These are phyloP conservation scores for Termitomyces heimii DNA, from an alignment of 768 basidiomycete genomes.

Conservation along the genomic window DNA sequence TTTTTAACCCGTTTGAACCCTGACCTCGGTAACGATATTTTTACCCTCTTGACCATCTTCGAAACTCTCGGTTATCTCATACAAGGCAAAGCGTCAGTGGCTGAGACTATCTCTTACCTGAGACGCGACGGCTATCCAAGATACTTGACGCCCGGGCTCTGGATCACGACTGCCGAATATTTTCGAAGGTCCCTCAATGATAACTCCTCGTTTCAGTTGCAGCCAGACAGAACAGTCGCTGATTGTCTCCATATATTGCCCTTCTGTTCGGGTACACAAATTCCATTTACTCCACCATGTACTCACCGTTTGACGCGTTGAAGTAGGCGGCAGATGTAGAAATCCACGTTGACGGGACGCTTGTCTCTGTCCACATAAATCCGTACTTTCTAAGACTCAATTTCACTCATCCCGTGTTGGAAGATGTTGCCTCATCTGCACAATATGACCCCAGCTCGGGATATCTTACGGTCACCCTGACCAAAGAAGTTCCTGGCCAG, in stretches of 20 bases:
- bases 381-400: conserved; percentile 82
- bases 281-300: conserved; percentile 6
- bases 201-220: conserved; percentile 73
- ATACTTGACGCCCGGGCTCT: neutral
- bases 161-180: neutral
- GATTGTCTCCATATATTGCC: conserved; percentile 59
- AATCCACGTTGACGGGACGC: conserved; percentile 64
- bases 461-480: conserved; percentile 67
- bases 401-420: conserved; percentile 59
- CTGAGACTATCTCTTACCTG: neutral
- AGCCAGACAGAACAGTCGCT: conserved; percentile 54
- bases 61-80: too few species aligned
- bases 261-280: conserved; percentile 57
- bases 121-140: neutral
- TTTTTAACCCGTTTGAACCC: neutral
- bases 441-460: conserved; percentile 74
- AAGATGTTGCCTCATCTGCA: conserved; percentile 68
- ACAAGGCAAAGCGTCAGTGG: neutral
- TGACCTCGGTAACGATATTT: neutral
- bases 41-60: neutral
- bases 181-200: conserved; percentile 37
- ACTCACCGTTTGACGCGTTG: conserved; percentile 10
- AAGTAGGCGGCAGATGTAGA: conserved; percentile 79
- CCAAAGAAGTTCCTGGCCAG: conserved; percentile 62
- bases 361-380: conserved; percentile 71